Evolutionary conservation across 805 yeast genomes (phyloP), one percentile per base, ranked within the genome.

Genomic region (Saccharomycopsis microspora): DNA sequence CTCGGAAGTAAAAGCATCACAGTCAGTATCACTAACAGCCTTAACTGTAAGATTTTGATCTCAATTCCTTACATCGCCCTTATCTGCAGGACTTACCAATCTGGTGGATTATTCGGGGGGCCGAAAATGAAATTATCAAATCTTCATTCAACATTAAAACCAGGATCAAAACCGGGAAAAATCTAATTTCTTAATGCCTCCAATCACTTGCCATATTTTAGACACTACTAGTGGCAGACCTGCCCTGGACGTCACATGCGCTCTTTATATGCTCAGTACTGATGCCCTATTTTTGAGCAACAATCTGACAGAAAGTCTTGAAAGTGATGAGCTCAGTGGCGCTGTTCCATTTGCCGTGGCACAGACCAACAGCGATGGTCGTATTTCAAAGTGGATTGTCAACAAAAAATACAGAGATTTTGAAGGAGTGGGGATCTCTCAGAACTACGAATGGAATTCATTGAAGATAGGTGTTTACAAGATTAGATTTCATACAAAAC

Each of bases 211-310:
- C 66, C 97, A 89, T 62, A 76, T 89, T 6, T 69, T 89, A 28
- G 96, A 89, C 58, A 88, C 96, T 5, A 80, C 84, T 6, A 64
- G 70, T 5, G 97, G 97, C 1, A 72, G 69, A 51, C 97, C 97
- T 1, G 96, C 96, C 1, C 60, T 65, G 0, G 72, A 70, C n/a
- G 89, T 89, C n/a, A 65, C 70, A 3, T 85, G 93, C 59, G 79
- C 79, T 32, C 65, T 83, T 36, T 76, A 68, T 58, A 54, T 51
- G 33, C 48, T 67, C 42, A 11, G 47, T 27, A 45, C 58, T 10
- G 61, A 63, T 39, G 37, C 45, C 11, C 34, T 41, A 4, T 43
- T 28, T 35, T 32, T 44, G 10, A 33, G 44, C 5, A 40, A 28
- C n/a, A 41, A 44, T 33, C 10, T 5, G 27, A n/a, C 43, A 5